phyloP scores from a whole-genome alignment of 2,329 filamentous ascomycete genomes.

The Apiospora malaysiana region DNA sequence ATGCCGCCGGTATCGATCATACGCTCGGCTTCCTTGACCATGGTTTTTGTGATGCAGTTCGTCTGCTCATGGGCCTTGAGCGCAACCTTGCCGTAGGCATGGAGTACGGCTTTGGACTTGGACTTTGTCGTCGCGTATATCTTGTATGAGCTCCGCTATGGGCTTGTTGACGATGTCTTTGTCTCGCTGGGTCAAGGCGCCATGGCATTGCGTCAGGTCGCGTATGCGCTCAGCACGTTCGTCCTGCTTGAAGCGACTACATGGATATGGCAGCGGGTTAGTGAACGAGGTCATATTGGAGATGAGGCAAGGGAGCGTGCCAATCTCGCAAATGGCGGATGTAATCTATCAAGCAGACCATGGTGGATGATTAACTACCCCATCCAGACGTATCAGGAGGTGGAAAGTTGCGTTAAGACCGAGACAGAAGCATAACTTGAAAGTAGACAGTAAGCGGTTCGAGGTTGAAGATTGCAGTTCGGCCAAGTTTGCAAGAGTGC shows the following conservation, averaged over 20 bases:
- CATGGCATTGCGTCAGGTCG: constrained; percentile 69
- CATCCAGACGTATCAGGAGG: background rate
- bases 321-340: constrained; percentile 74
- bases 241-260: constrained; percentile 78
- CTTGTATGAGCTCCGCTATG: constrained; percentile 78
- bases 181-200: constrained; percentile 68
- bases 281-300: background rate
- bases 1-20: constrained; percentile 66
- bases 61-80: constrained; percentile 84
- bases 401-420: background rate
- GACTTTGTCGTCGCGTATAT: constrained; percentile 72
- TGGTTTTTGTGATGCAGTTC: constrained; percentile 87
- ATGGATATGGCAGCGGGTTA: constrained; percentile 36
- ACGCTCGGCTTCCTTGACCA: constrained; percentile 77
- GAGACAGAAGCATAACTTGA: too few relatives aligned
- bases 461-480: too few relatives aligned
- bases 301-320: constrained; percentile 50
- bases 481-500: too few relatives aligned
- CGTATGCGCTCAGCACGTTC: constrained; percentile 75
- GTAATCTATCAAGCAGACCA: constrained; percentile 59
- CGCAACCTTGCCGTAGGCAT: constrained; percentile 85
- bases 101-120: constrained; percentile 75
- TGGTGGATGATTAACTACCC: too few relatives aligned
- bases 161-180: constrained; percentile 71
- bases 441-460: too few relatives aligned